These are phyloP conservation scores for Paratrimastix pyriformis DNA, from an alignment of 78 protist species.

Conservation along the genomic window DNA sequence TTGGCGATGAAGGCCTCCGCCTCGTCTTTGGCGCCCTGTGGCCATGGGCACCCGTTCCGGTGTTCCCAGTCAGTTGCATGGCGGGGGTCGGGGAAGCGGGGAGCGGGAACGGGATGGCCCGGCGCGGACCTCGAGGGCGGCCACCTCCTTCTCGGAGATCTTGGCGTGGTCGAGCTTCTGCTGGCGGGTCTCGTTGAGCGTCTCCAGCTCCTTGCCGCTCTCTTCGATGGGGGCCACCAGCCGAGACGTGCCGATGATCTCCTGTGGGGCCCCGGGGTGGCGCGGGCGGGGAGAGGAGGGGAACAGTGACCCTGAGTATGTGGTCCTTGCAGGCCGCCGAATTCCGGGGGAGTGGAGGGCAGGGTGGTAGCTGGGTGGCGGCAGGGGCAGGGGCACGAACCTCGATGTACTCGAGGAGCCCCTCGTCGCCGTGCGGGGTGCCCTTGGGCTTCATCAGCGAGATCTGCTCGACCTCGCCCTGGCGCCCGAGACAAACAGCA, in stretches of 20 bases:
- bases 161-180: constrained; percentile 42
- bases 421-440: constrained; percentile 64
- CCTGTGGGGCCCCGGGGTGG: too few relatives aligned
- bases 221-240: constrained; percentile 58
- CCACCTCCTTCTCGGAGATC: constrained; percentile 40
- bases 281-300: too few relatives aligned
- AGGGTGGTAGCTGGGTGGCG: too few relatives aligned
- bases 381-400: too few relatives aligned
- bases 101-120: background rate
- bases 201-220: constrained; percentile 42
- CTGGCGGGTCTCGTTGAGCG: constrained; percentile 55
- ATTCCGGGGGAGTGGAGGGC: too few relatives aligned
- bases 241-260: constrained; percentile 83
- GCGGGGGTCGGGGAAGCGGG: background rate
- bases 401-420: constrained; percentile 97
- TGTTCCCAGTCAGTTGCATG: too few relatives aligned
- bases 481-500: too few relatives aligned
- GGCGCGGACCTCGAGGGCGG: constrained; percentile 3
- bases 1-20: constrained; percentile 67
- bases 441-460: constrained; percentile 98
- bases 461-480: constrained; percentile 97
- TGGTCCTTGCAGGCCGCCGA: too few relatives aligned
- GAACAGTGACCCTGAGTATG: too few relatives aligned
- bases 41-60: background rate
- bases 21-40: constrained; percentile 64